These are phyloP conservation scores for Quercus lobata DNA, from an alignment of 331 rosid species.

Conservation along the genomic window DNA sequence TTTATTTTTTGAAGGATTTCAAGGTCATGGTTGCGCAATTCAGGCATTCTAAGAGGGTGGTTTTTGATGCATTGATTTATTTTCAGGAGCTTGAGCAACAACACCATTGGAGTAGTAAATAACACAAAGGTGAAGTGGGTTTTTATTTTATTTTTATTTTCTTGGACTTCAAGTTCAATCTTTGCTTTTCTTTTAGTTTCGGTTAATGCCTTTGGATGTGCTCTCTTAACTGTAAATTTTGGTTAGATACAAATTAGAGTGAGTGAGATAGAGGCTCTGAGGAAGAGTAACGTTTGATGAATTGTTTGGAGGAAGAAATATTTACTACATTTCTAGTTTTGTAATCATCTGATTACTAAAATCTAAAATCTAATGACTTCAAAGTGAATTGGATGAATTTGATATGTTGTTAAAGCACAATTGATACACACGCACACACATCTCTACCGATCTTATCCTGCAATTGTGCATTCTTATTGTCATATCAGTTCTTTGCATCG, in stretches of 20 bases:
- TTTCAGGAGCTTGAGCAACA: conserved; percentile 8
- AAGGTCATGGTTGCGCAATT: not conserved
- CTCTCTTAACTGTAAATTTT: not conserved
- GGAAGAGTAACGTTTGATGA: not conserved
- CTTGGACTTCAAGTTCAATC: not conserved
- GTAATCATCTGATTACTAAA: not conserved
- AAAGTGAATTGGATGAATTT: not conserved
- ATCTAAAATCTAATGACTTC: no score
- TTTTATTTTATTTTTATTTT: no score
- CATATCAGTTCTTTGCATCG: not conserved
- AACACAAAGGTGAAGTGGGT: no score
- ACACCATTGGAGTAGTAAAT: no score
- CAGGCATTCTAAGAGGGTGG: not conserved
- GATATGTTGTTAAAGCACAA: not conserved
- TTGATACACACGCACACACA: not conserved
- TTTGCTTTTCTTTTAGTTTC: not conserved
- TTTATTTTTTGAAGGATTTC: not conserved
- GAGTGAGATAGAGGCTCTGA: not conserved
- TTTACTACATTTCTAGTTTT: not conserved
- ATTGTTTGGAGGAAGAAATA: not conserved
- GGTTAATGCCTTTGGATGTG: not conserved
- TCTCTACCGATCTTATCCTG: not conserved
- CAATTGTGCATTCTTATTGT: not conserved
- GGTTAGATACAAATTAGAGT: not conserved
- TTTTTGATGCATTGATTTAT: not conserved